These are phyloP conservation scores for Tulasnella sp. DNA, from an alignment of 768 basidiomycete genomes.

Conservation along the genomic window DNA sequence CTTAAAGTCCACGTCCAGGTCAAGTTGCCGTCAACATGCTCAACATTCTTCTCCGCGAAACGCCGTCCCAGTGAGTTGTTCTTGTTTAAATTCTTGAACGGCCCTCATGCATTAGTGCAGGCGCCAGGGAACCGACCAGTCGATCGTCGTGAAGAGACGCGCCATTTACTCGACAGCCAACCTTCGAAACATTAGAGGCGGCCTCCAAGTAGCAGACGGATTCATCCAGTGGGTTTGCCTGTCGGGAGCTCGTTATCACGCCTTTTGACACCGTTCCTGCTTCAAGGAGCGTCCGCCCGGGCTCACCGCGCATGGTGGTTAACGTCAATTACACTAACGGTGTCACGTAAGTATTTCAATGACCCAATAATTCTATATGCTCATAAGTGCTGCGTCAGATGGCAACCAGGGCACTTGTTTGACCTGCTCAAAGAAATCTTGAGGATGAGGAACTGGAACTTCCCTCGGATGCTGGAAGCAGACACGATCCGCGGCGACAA, in stretches of 20 bases:
- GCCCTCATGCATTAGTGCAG: not conserved
- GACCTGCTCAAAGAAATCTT: not conserved
- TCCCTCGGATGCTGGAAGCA: not conserved
- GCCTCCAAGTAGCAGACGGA: not conserved
- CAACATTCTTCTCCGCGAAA: not conserved
- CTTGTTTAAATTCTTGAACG: not conserved
- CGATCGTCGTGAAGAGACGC: not conserved
- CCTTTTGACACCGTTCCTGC: not conserved
- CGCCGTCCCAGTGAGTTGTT: not conserved
- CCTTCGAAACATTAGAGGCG: not conserved
- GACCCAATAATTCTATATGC: not conserved
- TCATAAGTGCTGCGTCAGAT: not conserved
- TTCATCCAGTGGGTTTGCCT: not conserved
- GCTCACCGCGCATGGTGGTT: not conserved
- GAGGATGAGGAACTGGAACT: not conserved
- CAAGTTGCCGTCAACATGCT: not conserved
- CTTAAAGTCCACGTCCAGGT: not conserved
- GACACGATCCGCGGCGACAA: not conserved
- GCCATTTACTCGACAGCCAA: not conserved
- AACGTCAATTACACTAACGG: not conserved
- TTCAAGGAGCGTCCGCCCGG: not conserved
- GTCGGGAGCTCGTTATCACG: not conserved
- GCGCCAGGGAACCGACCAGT: conserved; percentile 1
- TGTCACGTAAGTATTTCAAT: not conserved
- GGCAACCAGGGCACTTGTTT: not conserved